Base-by-base conservation (phyloP, 306 rosid species). In the Lupinus albus region DNA sequence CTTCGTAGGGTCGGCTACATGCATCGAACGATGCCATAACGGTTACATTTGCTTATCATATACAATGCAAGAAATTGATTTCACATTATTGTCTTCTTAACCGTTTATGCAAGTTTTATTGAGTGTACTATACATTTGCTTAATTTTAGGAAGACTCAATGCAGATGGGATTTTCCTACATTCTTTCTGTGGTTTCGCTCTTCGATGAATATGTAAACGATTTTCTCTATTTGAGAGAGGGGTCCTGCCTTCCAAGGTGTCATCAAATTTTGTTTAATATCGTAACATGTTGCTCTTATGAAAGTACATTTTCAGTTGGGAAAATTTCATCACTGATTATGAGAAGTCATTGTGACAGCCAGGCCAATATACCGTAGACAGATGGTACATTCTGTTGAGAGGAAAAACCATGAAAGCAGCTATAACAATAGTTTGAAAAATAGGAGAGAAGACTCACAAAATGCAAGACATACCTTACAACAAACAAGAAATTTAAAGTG, bases 131-230 rank as follows among this genome's bases (percentile, higher is more conserved):
- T 13, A 33, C 5, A 7, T 46, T 54, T 5, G 42, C 3, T 21
- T 52, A 39, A 54, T 67, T 54, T 17, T 68, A 91, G 97, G 95
- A 91, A 79, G 77, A 73, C 41, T 91, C 97, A 0, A 70, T 84
- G 25, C 28, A 45, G 36, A 74, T 91, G 81, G 97, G 97, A 47
- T 78, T 91, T 71, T 87, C 92, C 13, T 91, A 79, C 73, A 65
- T 83, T 46, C 55, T 88, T 10, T 78, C 97, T 3, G 92, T 78
- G 65, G 84, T 91, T 72, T 91, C 97, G 1, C 74, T 84, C 70
- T 91, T 88, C 36, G 97, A 91, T 67, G 97, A 91, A 78, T 88
- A 91, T 58, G 92, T 78, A 11, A 91, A 91, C 51, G 97, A 91
- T 76, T 78, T 91, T 50, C 92, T 91, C 65, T 81, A 79, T 79